Evolutionary conservation across 495 filamentous ascomycete genomes (phyloP).

Genomic region (Lasiosphaeria miniovina): DNA sequence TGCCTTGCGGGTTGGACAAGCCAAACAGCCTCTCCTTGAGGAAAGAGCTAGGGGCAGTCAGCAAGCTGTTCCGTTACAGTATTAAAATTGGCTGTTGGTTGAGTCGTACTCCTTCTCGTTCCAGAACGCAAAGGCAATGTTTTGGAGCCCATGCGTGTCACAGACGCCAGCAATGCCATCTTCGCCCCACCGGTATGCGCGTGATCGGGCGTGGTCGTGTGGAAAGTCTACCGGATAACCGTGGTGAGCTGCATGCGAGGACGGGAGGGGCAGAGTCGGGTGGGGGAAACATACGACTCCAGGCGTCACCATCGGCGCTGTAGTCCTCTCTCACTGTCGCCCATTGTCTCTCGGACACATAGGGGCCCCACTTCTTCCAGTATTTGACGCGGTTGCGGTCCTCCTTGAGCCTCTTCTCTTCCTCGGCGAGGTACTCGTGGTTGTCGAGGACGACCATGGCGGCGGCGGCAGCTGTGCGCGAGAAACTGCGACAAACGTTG

Average conservation of each 20-base stretch:
- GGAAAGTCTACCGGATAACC: conserved; percentile 65
- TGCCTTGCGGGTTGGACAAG: conserved; percentile 90
- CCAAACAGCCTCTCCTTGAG: conserved; percentile 94
- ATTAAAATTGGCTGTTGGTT: not conserved
- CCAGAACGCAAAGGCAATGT: conserved; percentile 95
- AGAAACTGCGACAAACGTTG: not conserved
- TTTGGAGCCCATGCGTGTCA: conserved; percentile 84
- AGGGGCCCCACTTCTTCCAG: conserved; percentile 94
- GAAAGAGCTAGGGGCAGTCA: conserved; percentile 60
- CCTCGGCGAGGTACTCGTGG: conserved; percentile 76
- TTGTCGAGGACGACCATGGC: conserved; percentile 86
- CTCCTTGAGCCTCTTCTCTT: conserved; percentile 85
- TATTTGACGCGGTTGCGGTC: conserved; percentile 76
- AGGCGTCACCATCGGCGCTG: conserved; percentile 80
- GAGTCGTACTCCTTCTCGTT: conserved; percentile 83
- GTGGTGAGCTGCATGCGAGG: conserved; percentile 4
- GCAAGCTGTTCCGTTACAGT: not conserved
- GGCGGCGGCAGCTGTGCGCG: not conserved
- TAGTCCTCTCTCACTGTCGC: conserved; percentile 98
- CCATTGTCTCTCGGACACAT: conserved; percentile 79
- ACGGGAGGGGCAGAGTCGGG: not conserved
- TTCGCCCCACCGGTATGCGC: conserved; percentile 91
- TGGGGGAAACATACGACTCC: conserved; percentile 70
- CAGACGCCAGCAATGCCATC: conserved; percentile 96
- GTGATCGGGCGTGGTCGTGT: conserved; percentile 83